Base-by-base conservation (phyloP, 2,329 filamentous ascomycete genomes). In the Trichophyton simii region DNA sequence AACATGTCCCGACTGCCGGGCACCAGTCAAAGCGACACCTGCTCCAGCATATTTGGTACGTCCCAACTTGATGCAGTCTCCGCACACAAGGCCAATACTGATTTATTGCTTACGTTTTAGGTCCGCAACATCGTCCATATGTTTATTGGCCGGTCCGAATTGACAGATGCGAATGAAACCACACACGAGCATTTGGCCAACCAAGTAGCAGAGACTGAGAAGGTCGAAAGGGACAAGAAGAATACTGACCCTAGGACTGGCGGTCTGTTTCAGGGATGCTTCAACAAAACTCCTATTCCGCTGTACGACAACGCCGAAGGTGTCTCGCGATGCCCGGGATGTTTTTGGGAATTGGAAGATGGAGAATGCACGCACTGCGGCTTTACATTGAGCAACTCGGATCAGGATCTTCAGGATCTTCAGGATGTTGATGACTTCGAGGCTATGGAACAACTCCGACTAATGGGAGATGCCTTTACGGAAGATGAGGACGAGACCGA, bases 1-100 rank as follows among this genome's bases (percentile, higher is more conserved):
- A 70, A 85, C 84, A 67, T 88, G 86, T 71, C 86, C 86, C 15
- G 84, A 87, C 70, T 88, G 86, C 69, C 80, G 86, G 63, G 76
- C 81, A 2, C 73, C 77, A 41, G 82, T 87, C 62, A 80, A 76
- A 65, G 73, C 80, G 31, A 75, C 82, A 65, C 85, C 85, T 0
- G 82, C 83, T 6, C 85, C 85, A 28, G 83, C 85, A 46, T 88
- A 85, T 68, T 71, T 87, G 48, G 82, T 84, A 72, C 69, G 77
- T 72, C 6, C 28, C 13, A 36, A 38, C 34, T 2, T 9, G 11
- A 38, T 48, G 31, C 7, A 38, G 9, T n/a, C 57, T 4, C 6
- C 13, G 25, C 6, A 36, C 6, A 36, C 7, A 18, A 20, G 41
- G 41, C 6, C 15, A 20, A 38, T 50, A 9, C 18, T 55, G 25